Percentiles rank a stretch among this genome's conserved stretches.
phyloP scores from a whole-genome alignment of 306 rosid species.

The Pterocarpus santalinus region DNA sequence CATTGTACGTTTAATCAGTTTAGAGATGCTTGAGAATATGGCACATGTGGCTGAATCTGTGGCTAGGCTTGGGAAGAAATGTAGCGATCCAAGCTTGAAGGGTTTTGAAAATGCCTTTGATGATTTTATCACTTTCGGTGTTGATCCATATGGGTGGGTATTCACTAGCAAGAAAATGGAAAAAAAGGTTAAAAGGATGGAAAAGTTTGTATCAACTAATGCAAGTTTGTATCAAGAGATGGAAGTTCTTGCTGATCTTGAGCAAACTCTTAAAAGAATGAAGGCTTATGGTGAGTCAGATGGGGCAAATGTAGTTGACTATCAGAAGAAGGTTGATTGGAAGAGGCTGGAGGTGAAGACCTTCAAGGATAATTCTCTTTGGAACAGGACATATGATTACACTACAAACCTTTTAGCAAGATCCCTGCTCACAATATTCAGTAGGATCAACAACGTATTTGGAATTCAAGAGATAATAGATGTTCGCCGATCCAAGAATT shows the following conservation, averaged over 20 bases:
- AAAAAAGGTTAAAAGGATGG: slow-evolving; percentile 89
- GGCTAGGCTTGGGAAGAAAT: slow-evolving; percentile 84
- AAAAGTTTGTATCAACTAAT: slow-evolving; percentile 75
- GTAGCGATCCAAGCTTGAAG: slow-evolving; percentile 79
- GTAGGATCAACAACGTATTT: slow-evolving; percentile 78
- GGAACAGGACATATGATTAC: slow-evolving; percentile 91
- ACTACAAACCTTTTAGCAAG: slow-evolving; percentile 72
- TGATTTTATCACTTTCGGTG: slow-evolving; percentile 62
- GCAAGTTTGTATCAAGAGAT: slow-evolving; percentile 92
- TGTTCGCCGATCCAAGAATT: slow-evolving; percentile 54
- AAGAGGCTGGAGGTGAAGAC: slow-evolving; percentile 84
- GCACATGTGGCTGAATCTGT: slow-evolving; percentile 80
- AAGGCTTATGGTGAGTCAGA: slow-evolving; percentile 65
- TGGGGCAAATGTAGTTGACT: slow-evolving; percentile 64
- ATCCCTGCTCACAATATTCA: slow-evolving; percentile 78
- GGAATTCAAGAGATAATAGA: slow-evolving; percentile 65
- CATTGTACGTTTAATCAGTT: slow-evolving; percentile 68
- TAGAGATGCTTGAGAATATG: slow-evolving; percentile 79
- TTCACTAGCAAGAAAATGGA: slow-evolving; percentile 84
- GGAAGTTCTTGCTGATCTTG: slow-evolving; percentile 91
- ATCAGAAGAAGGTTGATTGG: slow-evolving; percentile 82
- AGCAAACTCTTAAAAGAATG: slow-evolving; percentile 84
- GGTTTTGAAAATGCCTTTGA: slow-evolving; percentile 67
- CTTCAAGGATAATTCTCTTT: slow-evolving; percentile 74
- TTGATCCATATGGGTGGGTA: slow-evolving; percentile 78